Evolutionary conservation across 345 rosid species (phyloP), one percentile per base, ranked within the genome.

Genomic region (Reutealis trisperma): DNA sequence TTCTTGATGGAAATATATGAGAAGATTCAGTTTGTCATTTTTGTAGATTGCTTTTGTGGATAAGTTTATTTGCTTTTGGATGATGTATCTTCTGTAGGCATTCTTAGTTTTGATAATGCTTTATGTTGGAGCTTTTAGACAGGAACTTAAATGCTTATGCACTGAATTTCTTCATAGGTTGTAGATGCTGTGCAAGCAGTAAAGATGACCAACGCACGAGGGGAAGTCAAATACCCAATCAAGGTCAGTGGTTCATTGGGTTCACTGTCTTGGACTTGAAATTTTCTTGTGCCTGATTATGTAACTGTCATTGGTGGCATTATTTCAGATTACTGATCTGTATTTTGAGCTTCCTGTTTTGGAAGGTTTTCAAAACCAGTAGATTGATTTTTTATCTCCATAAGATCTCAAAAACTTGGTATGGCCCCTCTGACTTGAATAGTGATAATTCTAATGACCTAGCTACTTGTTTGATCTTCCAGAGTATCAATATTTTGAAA

Each of bases 401-500:
- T 14, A 49, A 54, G 18, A 42, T 21, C n/a, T 44, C 54, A n/a
- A 9, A 27, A 32, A 55, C 58, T 22, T 62, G 57, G 47, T 64
- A 52, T 8, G 70, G 64, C 24, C 42, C 18, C 63, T 30, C 25
- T 62, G 9, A 9, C 27, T 51, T 68, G 66, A 37, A 49, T 52
- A 21, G 30, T 62, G 68, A 27, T 77, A 32, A 24, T 71, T 55
- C 41, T 34, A 16, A 55, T 66, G 49, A 18, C 30, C 22, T 37
- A 9, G 18, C 59, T 76, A 55, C 61, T 67, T 77, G 63, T 73
- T 67, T 69, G 37, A 52, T 72, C 9, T 73, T 76, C 19, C 75
- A 94, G 99, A 92, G 97, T 8, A 92, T 94, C 78, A 96, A 92
- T 79, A 84, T 91, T 83, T 86, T 96, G 79, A 96, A 94, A 88